These are phyloP conservation scores for Cordia subcordata DNA, from an alignment of 257 asterid genomes.

Conservation along the genomic window DNA sequence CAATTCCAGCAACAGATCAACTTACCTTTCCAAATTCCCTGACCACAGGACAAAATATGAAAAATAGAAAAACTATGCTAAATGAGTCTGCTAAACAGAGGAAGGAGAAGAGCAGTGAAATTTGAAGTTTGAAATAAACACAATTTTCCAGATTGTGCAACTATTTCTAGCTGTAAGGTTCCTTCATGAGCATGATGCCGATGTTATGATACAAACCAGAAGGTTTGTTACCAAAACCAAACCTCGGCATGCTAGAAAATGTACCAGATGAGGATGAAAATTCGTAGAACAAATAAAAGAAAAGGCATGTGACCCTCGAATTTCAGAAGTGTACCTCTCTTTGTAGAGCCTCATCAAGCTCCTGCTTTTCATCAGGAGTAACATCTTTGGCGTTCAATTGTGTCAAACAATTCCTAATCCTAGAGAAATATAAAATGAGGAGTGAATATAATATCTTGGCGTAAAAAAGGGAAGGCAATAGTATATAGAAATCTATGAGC, in stretches of 20 bases:
- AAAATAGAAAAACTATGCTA: too few relatives aligned
- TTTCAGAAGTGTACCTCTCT: conserved; percentile 59
- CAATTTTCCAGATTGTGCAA: too few relatives aligned
- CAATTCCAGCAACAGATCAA: too few relatives aligned
- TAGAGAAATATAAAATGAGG: conserved; percentile 9
- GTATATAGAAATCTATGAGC: neutral
- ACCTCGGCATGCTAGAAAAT: neutral
- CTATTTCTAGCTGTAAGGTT: too few relatives aligned
- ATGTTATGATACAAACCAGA: too few relatives aligned
- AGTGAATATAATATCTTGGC: neutral
- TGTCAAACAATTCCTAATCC: conserved; percentile 82
- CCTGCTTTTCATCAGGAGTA: conserved; percentile 93
- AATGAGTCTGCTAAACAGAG: too few relatives aligned
- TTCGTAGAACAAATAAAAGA: neutral
- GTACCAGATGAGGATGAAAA: neutral
- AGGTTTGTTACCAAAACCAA: too few relatives aligned
- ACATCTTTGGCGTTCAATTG: conserved; percentile 82
- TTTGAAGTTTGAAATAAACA: too few relatives aligned
- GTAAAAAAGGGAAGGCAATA: neutral
- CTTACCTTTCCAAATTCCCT: too few relatives aligned
- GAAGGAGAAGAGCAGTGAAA: too few relatives aligned
- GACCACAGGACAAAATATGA: too few relatives aligned
- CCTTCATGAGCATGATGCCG: too few relatives aligned
- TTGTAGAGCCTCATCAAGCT: conserved; percentile 93
- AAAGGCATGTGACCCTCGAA: neutral